Conservation (phyloP, 176 grass and related monocot species). For the Coix lacrymajobi region DNA sequence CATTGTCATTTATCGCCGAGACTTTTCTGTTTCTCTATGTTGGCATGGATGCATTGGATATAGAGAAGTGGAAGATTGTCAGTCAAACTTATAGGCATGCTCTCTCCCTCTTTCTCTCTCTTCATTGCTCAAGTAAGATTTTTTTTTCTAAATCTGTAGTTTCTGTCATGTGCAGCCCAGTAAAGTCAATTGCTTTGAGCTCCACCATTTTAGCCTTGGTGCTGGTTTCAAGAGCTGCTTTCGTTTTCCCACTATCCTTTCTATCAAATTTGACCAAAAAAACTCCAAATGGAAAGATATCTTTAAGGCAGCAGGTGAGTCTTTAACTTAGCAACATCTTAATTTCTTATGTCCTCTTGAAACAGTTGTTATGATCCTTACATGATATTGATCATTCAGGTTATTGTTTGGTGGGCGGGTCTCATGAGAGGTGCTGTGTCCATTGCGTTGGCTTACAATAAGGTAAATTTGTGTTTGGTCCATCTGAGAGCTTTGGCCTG, state of each 20-base stretch:
- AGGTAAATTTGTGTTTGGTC: conserved; percentile 44
- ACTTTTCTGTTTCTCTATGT: conserved; percentile 93
- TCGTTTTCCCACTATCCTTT: conserved; percentile 73
- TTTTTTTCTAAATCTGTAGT: not conserved
- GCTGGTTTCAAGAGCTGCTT: conserved; percentile 79
- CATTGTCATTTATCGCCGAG: conserved; percentile 84
- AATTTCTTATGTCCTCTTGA: conserved; percentile 8
- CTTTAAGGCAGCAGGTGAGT: conserved; percentile 81
- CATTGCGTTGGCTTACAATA: conserved; percentile 90
- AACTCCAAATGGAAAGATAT: conserved; percentile 52
- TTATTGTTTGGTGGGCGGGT: conserved; percentile 95
- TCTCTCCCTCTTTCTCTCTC: not conserved
- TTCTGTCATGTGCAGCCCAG: conserved; percentile 55
- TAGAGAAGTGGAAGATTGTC: conserved; percentile 89
- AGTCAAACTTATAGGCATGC: conserved; percentile 43
- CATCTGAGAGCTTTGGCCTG: not conserved
- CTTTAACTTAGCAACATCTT: conserved; percentile 15
- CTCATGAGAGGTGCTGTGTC: conserved; percentile 94
- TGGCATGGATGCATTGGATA: conserved; percentile 95
- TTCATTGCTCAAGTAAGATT: not conserved
- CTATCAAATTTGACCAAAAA: conserved; percentile 78
- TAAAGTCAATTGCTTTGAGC: conserved; percentile 63
- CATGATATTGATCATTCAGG: conserved; percentile 39
- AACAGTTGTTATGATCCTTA: conserved; percentile 4
- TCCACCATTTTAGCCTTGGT: conserved; percentile 66